Evolutionary conservation across 345 rosid genomes (phyloP).

Genomic region (Brassica incana): DNA sequence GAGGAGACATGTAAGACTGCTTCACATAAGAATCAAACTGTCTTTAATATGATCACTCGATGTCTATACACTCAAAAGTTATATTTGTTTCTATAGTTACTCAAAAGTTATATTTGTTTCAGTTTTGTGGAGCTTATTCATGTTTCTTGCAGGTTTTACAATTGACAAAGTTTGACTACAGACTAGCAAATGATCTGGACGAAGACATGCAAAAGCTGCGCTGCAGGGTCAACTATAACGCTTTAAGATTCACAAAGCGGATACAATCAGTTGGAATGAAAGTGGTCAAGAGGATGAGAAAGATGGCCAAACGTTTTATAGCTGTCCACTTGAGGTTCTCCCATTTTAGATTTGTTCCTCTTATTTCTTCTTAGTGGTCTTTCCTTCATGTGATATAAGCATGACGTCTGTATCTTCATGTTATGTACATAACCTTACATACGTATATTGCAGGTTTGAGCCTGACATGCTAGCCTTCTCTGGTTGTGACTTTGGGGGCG

Average conservation of each 20-base stretch:
- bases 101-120: constrained; percentile 6
- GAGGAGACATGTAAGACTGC: constrained; percentile 67
- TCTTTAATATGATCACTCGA: background rate
- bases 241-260: constrained; percentile 83
- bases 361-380: background rate
- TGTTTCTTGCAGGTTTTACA: constrained; percentile 83
- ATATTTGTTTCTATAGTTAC: background rate
- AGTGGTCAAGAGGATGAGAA: constrained; percentile 73
- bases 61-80: background rate
- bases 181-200: constrained; percentile 87
- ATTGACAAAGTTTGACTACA: constrained; percentile 94
- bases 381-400: background rate
- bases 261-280: constrained; percentile 75
- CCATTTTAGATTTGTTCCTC: constrained; percentile 24
- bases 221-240: constrained; percentile 90
- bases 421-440: constrained; percentile 13
- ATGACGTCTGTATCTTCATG: constrained; percentile 1
- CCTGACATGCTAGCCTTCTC: constrained; percentile 99
- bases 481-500: constrained; percentile 99
- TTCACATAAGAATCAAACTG: constrained; percentile 14
- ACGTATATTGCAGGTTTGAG: constrained; percentile 66
- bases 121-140: background rate
- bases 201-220: constrained; percentile 90
- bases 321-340: constrained; percentile 84
- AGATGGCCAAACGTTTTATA: constrained; percentile 74